A percentile compares a stretch with the other conserved stretches of the same genome.
These are phyloP conservation scores for Nissolia schottii DNA, from an alignment of 306 rosid genomes.

Conservation along the genomic window DNA sequence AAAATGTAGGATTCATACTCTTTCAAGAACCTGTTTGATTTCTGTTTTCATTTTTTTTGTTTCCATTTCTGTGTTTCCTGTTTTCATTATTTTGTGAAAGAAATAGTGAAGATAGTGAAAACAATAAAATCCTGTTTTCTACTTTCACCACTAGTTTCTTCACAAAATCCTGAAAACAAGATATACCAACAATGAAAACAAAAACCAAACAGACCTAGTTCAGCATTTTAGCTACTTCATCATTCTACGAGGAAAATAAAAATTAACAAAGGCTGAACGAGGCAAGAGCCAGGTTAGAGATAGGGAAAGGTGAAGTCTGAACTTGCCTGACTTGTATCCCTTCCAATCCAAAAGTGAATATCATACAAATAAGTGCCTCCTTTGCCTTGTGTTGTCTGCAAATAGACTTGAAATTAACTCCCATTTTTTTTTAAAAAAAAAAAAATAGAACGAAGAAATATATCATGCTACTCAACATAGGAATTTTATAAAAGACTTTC, in stretches of 20 bases:
- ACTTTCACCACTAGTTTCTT: too few relatives aligned
- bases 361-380: constrained; percentile 81
- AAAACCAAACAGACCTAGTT: not conserved
- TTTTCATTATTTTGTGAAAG: too few relatives aligned
- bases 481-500: not conserved
- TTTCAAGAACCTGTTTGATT: too few relatives aligned
- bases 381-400: constrained; percentile 88
- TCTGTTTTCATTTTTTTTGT: too few relatives aligned
- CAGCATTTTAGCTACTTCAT: constrained; percentile 7
- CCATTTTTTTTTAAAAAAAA: not conserved
- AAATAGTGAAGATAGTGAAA: too few relatives aligned
- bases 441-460: not conserved
- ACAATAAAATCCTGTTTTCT: too few relatives aligned
- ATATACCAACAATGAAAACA: not conserved
- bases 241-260: not conserved
- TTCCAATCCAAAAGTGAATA: constrained; percentile 99
- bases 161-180: not conserved
- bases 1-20: not conserved
- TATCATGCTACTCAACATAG: not conserved
- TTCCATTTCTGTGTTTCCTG: too few relatives aligned
- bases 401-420: constrained; percentile 24
- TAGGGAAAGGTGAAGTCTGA: constrained; percentile 17
- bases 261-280: not conserved
- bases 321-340: constrained; percentile 92
- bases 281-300: constrained; percentile 18